phyloP scores from a whole-genome alignment of 192 early-diverging fungal genomes.

The Backusella luteola region DNA sequence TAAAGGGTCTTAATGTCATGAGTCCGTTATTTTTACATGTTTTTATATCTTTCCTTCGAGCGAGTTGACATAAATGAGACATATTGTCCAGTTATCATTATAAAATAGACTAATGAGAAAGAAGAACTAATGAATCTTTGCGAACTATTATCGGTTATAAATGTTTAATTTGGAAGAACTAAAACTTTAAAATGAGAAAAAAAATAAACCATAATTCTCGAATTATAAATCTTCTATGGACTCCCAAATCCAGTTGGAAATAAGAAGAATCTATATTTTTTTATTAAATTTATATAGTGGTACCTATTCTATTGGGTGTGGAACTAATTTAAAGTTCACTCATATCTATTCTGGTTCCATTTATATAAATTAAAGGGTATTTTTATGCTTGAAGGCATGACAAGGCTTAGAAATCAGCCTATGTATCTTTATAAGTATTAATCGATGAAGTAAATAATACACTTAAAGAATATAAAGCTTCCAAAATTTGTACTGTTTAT shows the following conservation, averaged over 20 bases:
- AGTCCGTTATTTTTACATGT: neutral
- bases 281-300: neutral
- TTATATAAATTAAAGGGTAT: neutral
- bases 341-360: neutral
- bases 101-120: neutral
- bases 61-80: neutral
- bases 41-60: neutral
- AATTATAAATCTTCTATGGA: neutral
- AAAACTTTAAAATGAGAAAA: neutral
- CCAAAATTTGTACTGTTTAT: too few relatives aligned
- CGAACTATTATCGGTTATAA: neutral
- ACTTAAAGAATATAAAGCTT: neutral
- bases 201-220: neutral
- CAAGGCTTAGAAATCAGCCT: neutral
- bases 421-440: neutral
- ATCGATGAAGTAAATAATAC: neutral
- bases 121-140: neutral
- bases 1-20: neutral
- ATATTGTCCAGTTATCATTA: neutral
- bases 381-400: neutral
- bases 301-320: neutral
- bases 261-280: neutral
- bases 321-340: neutral
- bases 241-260: neutral
- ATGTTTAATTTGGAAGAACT: constrained; percentile 1